Percentiles rank a stretch among this genome's conserved stretches.
These are phyloP conservation scores for Leccinum uliginosum DNA, from an alignment of 768 basidiomycete species.

Conservation along the genomic window DNA sequence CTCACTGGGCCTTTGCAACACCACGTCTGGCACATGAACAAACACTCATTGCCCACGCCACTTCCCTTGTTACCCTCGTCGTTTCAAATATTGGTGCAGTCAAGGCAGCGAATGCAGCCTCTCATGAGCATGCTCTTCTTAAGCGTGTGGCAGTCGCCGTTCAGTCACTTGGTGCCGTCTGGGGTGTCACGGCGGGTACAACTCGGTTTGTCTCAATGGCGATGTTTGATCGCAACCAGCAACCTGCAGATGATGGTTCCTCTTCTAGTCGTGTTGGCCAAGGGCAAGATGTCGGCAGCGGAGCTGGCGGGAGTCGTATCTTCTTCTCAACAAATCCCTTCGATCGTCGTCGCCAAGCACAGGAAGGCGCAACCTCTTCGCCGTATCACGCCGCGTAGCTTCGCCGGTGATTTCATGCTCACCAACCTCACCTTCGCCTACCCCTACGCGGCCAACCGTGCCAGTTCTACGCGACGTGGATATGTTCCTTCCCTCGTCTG, in stretches of 20 bases:
- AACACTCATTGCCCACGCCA: slow-evolving; percentile 60
- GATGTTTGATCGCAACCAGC: slow-evolving; percentile 91
- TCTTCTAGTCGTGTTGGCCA: slow-evolving; percentile 59
- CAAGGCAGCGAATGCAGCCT: slow-evolving; percentile 84
- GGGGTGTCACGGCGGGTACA: slow-evolving; percentile 66
- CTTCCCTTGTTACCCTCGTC: slow-evolving; percentile 77
- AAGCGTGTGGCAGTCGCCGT: slow-evolving; percentile 44
- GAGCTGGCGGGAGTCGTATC: slow-evolving; percentile 23
- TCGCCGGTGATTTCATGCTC: slow-evolving; percentile 68
- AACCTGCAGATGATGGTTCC: slow-evolving; percentile 88
- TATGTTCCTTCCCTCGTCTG: slow-evolving; percentile 65
- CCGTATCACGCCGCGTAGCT: slow-evolving; percentile 61
- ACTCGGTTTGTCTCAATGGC: slow-evolving; percentile 81
- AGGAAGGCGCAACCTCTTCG: slow-evolving; percentile 36
- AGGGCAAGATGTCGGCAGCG: slow-evolving; percentile 53
- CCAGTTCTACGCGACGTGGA: slow-evolving; percentile 55
- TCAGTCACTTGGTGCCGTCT: slow-evolving; percentile 56
- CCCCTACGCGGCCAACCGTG: slow-evolving; percentile 61
- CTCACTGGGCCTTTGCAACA: slow-evolving; percentile 62
- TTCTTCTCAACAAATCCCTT: slow-evolving; percentile 34
- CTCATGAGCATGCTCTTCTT: slow-evolving; percentile 49
- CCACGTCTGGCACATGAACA: slow-evolving; percentile 71
- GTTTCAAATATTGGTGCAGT: slow-evolving; percentile 78
- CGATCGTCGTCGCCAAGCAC: slow-evolving; percentile 19
- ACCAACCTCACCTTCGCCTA: slow-evolving; percentile 64